Evolutionary conservation across 2,329 filamentous ascomycete species (phyloP).

Genomic region (Colletotrichum scovillei): DNA sequence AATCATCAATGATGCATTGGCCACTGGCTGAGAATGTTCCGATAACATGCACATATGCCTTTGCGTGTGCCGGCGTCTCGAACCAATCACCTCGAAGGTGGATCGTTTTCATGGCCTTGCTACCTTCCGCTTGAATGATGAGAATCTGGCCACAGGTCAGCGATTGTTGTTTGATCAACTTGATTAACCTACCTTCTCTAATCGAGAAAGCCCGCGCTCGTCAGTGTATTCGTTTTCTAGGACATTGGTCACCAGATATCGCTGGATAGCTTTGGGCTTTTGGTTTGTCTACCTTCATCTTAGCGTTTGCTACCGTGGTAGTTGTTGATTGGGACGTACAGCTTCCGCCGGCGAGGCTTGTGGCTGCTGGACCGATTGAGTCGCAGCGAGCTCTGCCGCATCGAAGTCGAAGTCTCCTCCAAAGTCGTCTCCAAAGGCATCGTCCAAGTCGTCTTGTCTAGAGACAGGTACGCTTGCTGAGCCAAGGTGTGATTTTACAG

Average conservation of each 20-base stretch:
- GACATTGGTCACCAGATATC: slow-evolving; percentile 84
- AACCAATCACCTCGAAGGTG: slow-evolving; percentile 88
- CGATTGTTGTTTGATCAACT: not conserved
- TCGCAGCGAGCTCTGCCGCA: slow-evolving; percentile 78
- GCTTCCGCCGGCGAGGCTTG: slow-evolving; percentile 40
- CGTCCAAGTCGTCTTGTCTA: slow-evolving; percentile 62
- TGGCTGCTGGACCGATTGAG: slow-evolving; percentile 66
- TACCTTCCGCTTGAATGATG: slow-evolving; percentile 82
- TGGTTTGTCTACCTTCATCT: slow-evolving; percentile 73
- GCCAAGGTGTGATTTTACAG: slow-evolving; percentile 13
- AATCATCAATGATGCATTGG: slow-evolving; percentile 85
- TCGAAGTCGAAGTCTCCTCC: slow-evolving; percentile 85
- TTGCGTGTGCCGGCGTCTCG: slow-evolving; percentile 79
- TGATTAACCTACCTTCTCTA: slow-evolving; percentile 74
- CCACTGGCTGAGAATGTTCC: slow-evolving; percentile 78
- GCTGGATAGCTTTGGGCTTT: slow-evolving; percentile 82
- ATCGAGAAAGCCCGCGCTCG: slow-evolving; percentile 66
- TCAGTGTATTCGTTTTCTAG: slow-evolving; percentile 76
- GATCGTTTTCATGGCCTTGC: slow-evolving; percentile 73
- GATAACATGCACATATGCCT: slow-evolving; percentile 87
- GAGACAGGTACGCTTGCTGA: not conserved
- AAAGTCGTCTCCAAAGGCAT: slow-evolving; percentile 79
- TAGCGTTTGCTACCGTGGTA: slow-evolving; percentile 62
- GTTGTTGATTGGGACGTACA: slow-evolving; percentile 48
- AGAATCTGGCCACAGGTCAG: slow-evolving; percentile 70